Evolutionary conservation across 139 green algal genomes (phyloP), one percentile per base, ranked within the genome.

Genomic region (Trebouxia sp.): DNA sequence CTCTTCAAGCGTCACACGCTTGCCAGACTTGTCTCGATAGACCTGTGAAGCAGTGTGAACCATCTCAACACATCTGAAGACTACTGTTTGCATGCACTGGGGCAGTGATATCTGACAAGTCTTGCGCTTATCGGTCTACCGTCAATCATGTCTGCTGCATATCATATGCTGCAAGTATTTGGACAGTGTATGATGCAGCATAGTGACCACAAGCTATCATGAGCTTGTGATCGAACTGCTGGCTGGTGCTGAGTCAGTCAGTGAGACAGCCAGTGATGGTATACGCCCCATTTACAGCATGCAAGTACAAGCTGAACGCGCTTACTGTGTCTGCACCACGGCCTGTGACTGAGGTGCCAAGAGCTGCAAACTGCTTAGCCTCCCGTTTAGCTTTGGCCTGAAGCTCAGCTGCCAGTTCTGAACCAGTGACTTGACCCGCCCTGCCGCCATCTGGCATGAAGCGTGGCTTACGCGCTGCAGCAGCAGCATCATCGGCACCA

Each of bases 1-100:
- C 72, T 85, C 56, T 67, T 86, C 35, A 37, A 75, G 77, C 75
- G 89, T 84, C 22, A 94, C 85, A 3, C 81, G 50, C 22, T 85
- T 84, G 15, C 92, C 91, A 6, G 53, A 72, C 51, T 88, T 89
- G 85, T 95, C 91, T n/a, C 94, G 87, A 80, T 95, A 94, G 41
- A 96, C 82, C 50, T 79, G 72, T 32, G n/a, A 79, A 0, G 45
- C 43, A 42, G 15, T 17, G 10, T 5, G 24, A 42, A 24, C 26
- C 38, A 14, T 15, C 26, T 62, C 20, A 62, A 9, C 41, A 55
- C 24, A 22, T n/a, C 56, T 69, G 26, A 39, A n/a, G n/a, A n/a
- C n/a, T n/a, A n/a, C n/a, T n/a, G n/a, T n/a, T n/a, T n/a, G n/a
- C n/a, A n/a, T n/a, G n/a, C n/a, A n/a, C n/a, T n/a, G n/a, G n/a